Evolutionary conservation across 2,329 filamentous ascomycete genomes (phyloP), one percentile per base, ranked within the genome.

Genomic region (Claviceps digitariae): DNA sequence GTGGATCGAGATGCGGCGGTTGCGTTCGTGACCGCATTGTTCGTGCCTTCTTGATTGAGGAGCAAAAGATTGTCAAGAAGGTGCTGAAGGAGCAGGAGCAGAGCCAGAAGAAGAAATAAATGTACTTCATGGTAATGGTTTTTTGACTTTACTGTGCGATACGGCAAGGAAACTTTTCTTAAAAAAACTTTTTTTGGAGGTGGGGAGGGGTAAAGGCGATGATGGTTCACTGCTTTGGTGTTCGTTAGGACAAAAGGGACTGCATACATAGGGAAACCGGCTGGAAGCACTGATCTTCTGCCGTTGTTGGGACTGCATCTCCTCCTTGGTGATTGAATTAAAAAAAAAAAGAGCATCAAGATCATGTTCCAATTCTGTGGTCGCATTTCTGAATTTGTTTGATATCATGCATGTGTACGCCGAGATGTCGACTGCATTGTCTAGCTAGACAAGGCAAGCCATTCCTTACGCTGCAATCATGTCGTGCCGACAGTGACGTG

Each of bases 41-140:
- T 66, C 89, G 93, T 66, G 93, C 93, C 61, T 98, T 98, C 86
- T 79, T 98, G 74, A 97, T 98, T 64, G 94, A 98, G 82, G 93
- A 98, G 84, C 93, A 98, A 83, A 98, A 98, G 88, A 97, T 98
- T 68, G 93, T 98, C 77, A 98, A 98, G 90, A 98, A 98, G 88
- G 93, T 98, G 68, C 83, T 97, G 73, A 96, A 96, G 87, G 91
- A 97, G 82, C 88, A 95, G 79, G 86, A 88, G 80, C 86, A 74
- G 69, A 71, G 75, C 68, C 73, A 77, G 67, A 83, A 79, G 74
- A 82, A 82, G 78, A 82, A 82, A 77, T 82, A 87, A 82, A 78
- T 61, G 75, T 52, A n/a, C 53, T 60, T 61, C 61, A 54, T 52
- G 61, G 57, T 59, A 59, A 57, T 56, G 61, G 57, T 57, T 61